These are phyloP conservation scores for Neurospora cerealis DNA, from an alignment of 495 filamentous ascomycete genomes.

Conservation along the genomic window DNA sequence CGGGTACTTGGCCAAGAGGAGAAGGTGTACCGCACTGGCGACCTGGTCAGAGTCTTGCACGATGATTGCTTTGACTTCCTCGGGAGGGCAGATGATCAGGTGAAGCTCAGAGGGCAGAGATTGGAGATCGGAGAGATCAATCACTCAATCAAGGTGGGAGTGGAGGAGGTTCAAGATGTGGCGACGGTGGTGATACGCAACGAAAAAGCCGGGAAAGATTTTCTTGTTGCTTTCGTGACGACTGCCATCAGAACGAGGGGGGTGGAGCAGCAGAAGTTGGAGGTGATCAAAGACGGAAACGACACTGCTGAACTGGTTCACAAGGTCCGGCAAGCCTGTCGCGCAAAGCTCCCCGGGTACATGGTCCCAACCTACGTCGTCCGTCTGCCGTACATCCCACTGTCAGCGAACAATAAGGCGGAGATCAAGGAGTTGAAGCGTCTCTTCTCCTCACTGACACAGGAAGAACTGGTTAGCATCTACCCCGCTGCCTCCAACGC, in stretches of 20 bases:
- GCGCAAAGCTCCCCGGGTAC: slow-evolving; percentile 52
- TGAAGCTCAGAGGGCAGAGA: slow-evolving; percentile 70
- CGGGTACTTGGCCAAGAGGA: slow-evolving; percentile 27
- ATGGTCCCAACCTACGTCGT: slow-evolving; percentile 73
- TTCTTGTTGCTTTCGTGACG: slow-evolving; percentile 62
- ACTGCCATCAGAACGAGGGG: slow-evolving; percentile 1
- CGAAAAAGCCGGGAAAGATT: slow-evolving; percentile 53
- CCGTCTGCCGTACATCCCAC: slow-evolving; percentile 50
- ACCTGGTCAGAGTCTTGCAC: slow-evolving; percentile 62
- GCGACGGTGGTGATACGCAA: slow-evolving; percentile 50
- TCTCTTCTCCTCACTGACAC: slow-evolving; percentile 48
- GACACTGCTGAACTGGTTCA: slow-evolving; percentile 15
- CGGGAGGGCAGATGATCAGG: slow-evolving; percentile 68
- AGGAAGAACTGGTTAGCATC: slow-evolving; percentile 41
- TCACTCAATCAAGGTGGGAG: slow-evolving; percentile 45
- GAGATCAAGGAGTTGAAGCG: slow-evolving; percentile 51
- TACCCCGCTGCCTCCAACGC: not conserved
- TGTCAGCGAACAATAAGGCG: slow-evolving; percentile 63
- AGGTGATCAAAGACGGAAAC: slow-evolving; percentile 17
- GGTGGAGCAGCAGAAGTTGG: slow-evolving; percentile 6
- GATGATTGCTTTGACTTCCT: slow-evolving; percentile 64
- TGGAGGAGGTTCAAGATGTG: slow-evolving; percentile 41
- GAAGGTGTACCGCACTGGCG: slow-evolving; percentile 67
- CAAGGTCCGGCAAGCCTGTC: slow-evolving; percentile 42
- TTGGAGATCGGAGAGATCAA: slow-evolving; percentile 74